Base-by-base conservation (phyloP, 352 stramenopile genomes). In the Phytophthora fragariaefolia region DNA sequence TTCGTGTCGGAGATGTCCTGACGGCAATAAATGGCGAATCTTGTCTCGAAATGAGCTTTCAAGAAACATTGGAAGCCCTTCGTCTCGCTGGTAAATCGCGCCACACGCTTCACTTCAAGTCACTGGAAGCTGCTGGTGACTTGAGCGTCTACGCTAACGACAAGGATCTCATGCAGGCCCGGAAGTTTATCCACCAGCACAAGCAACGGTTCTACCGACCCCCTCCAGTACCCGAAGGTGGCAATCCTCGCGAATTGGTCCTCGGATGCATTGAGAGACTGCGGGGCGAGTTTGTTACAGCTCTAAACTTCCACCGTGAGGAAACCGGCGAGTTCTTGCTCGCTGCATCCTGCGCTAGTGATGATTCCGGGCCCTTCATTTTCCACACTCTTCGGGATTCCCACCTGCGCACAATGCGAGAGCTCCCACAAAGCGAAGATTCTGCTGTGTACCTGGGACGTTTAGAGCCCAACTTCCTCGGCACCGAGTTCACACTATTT, bases 381-480 rank as follows among this genome's bases (percentile, higher is more conserved):
- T 96, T 96, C 63, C 89, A 96, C 69, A 96, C 85, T 15, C 68
- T 94, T 2, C 80, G 89, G 23, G 86, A 95, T 56, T 85, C 81
- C 1, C 85, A 94, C 59, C 52, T 93, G 7, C 74, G 87, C 26
- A 80, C 75, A 40, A 90, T 86, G 66, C 81, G 81, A 15, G 87
- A 93, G 27, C 63, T 95, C n/a, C 84, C 89, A 0, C 85, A 84
- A 36, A 86, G 74, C 52, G 82, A 92, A 49, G 86, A 95, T 58
- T 91, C 78, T 23, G 86, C 88, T 18, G 82, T 92, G 23, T 96
- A 93, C 52, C 63, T 97, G 1, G 90, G 90, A 3, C 83, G 80
- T 18, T 85, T 97, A 55, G 66, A 83, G 26, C 74, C 81, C 22
- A 96, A 90, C 53, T 95, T 96, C 56, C 56, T 96, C 1, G 89